Evolutionary conservation across 2,329 filamentous ascomycete species (phyloP), one percentile per base, ranked within the genome.

Genomic region (Plectosphaerella sp.): DNA sequence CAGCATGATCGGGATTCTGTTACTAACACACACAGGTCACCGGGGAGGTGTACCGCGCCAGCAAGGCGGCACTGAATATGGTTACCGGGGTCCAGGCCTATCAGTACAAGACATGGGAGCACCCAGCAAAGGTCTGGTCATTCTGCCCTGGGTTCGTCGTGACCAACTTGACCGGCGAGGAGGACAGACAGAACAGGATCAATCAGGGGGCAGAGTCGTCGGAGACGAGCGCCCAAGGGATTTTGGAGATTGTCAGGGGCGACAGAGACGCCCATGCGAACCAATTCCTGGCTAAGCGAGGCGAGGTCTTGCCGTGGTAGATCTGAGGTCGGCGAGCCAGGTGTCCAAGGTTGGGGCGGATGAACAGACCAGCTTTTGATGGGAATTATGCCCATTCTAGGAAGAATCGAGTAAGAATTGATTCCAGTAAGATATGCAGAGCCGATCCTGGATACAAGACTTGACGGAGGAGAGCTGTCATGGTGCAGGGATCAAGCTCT

Each of bases 51-150:
- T 71, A 70, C 52, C 64, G 67, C 22, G 64, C 66, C 54, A 67
- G 64, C 58, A 71, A 72, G 58, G 58, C 67, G 1, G 68, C 67
- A 1, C 45, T 71, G n/a, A 69, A 71, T 55, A 67, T 72, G 69
- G 37, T 67, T 4, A 58, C 66, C 1, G 63, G 59, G 16, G 64
- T 64, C 47, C 60, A 67, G 53, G 50, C 58, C 42, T 53, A 59
- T 37, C 55, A 62, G 22, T 66, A 56, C 45, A 57, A 52, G 18
- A 59, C 63, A 5, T 65, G 63, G 63, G 59, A 59, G 0, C 25
- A 47, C 14, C 46, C 46, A 4, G 66, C 64, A 35, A 66, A 59
- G 51, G 65, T 68, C 14, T 64, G 64, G 37, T 56, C 64, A 2
- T 69, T 65, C 20, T 65, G 66, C 25, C 68, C 67, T 4, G 69